Base-by-base conservation (phyloP, 2,329 filamentous ascomycete genomes). In the Mycosphaerelloides madeirae region DNA sequence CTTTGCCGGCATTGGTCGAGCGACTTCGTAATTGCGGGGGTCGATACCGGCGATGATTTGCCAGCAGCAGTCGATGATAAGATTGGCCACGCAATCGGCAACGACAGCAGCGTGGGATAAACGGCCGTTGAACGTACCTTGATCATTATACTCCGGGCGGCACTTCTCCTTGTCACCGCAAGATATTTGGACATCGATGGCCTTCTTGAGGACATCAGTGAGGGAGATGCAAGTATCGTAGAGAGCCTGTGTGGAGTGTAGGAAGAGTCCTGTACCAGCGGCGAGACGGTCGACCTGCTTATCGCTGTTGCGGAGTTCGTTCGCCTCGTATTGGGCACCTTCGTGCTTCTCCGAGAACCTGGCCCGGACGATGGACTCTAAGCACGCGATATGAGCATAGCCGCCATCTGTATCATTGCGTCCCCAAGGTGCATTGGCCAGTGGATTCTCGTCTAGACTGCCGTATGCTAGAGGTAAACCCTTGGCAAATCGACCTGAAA, bases 401-500 rank as follows among this genome's bases (percentile, higher is more conserved):
- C 54, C 52, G 6, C 25, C 38, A 29, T 43, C 41, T 37, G 5
- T 5, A 25, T 43, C 31, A n/a, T 37, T 38, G 46, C 49, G 41
- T 29, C 29, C 44, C 31, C 52, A 55, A 3, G 56, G 54, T 19
- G 47, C 22, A 6, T 25, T 25, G 45, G 12, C 43, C 41, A n/a
- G 20, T 41, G 9, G 54, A 48, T 14, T 48, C 44, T 56, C 56
- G 28, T 51, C 43, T 5, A 61, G 48, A 14, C 49, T 48, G 9
- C 55, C 55, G 31, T 61, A 61, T 3, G 56, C 50, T 3, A 57
- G 58, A n/a, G 58, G 58, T n/a, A 59, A 44, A 14, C 48, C 50
- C 20, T 25, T 19, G 33, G 28, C 28, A 31, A 9, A 18, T 32
- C 41, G 35, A 13, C 41, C 38, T 2, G 33, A 9, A 25, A 25